phyloP scores from a whole-genome alignment of 2,329 filamentous ascomycete genomes.

The Aspergillus hortae region DNA sequence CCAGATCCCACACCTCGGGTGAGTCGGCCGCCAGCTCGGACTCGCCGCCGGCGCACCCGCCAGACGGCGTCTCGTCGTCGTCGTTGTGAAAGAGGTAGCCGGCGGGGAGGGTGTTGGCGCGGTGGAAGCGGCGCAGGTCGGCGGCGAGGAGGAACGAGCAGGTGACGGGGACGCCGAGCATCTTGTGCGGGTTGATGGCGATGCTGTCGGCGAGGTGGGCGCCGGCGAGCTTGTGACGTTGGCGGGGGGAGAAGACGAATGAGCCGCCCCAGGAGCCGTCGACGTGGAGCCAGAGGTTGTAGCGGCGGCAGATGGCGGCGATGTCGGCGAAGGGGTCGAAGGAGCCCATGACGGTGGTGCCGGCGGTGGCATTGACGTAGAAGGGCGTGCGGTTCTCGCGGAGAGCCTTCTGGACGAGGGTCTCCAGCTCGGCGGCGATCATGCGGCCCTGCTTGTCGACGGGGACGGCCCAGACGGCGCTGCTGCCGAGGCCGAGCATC shows the following conservation, averaged over 20 bases:
- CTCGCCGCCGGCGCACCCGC: constrained; percentile 9
- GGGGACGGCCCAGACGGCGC: constrained; percentile 68
- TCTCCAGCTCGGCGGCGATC: constrained; percentile 62
- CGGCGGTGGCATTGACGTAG: constrained; percentile 93
- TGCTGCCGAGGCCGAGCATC: constrained; percentile 76
- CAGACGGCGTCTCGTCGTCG: constrained; percentile 36
- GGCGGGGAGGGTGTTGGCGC: constrained; percentile 79
- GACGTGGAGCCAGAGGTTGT: constrained; percentile 86
- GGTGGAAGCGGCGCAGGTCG: constrained; percentile 73
- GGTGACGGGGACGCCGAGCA: constrained; percentile 87
- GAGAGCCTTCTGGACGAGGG: constrained; percentile 60
- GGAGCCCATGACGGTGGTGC: constrained; percentile 86
- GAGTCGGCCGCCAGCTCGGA: constrained; percentile 30
- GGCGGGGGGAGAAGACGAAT: constrained; percentile 69
- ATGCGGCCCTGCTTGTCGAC: constrained; percentile 72
- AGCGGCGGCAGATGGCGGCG: constrained; percentile 63
- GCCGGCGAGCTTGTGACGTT: constrained; percentile 64
- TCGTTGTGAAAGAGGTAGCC: constrained; percentile 76
- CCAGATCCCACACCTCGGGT: constrained; percentile 76
- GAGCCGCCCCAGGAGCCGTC: constrained; percentile 90
- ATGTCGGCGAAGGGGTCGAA: constrained; percentile 77
- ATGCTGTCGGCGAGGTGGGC: constrained; percentile 73
- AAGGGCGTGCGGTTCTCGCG: constrained; percentile 73
- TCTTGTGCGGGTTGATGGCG: constrained; percentile 93
- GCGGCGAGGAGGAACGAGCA: constrained; percentile 82